Base-by-base conservation (phyloP, 2,329 filamentous ascomycete genomes). In the Microcyclosporella mali region DNA sequence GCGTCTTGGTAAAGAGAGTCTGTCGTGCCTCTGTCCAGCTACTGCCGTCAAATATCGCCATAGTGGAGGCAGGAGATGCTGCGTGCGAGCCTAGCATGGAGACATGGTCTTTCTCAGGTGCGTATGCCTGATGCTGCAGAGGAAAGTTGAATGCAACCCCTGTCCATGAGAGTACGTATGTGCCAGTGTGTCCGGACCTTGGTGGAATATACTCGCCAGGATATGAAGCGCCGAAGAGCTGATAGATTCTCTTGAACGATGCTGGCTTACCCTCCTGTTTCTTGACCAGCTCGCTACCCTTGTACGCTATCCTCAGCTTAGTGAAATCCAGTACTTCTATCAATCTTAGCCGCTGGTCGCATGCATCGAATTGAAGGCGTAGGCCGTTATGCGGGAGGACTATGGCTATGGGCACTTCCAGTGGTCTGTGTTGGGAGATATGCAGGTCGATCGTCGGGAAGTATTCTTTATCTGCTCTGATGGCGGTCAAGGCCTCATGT, bases 71-170 rank as follows among this genome's bases (percentile, higher is more conserved):
- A 6, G 84, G 77, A 37, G 84, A 79, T 41, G 84, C 85, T 14
- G 82, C 80, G 0, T 85, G 79, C 0, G 88, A 86, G 0, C 88
- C 88, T 12, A 97, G 75, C 29, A 95, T 69, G 1, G 87, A 84
- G 21, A 95, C 88, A 49, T 94, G 88, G 59, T 97, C 89, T 48
- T 78, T 77, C 40, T 79, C 74, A 1, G 82, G 76, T 3, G 85
- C 86, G 73, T 88, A 95, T 16, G 81, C 78, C 1, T 84, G 81
- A 45, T 78, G 71, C 37, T 82, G 75, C 21, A 97, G 71, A 1
- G 87, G 81, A 53, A 98, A 98, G 29, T 85, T 89, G 62, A 97
- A 95, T 0, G 90, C 88, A 21, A 98, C 81, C 0, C 92, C 92
- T 1, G 90, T 89, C 66, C 95, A 98, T 1, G 90, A 97, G 27